Evolutionary conservation across 129 eudicot genomes (phyloP), one percentile per base, ranked within the genome.

Genomic region (Tagetes erecta): DNA sequence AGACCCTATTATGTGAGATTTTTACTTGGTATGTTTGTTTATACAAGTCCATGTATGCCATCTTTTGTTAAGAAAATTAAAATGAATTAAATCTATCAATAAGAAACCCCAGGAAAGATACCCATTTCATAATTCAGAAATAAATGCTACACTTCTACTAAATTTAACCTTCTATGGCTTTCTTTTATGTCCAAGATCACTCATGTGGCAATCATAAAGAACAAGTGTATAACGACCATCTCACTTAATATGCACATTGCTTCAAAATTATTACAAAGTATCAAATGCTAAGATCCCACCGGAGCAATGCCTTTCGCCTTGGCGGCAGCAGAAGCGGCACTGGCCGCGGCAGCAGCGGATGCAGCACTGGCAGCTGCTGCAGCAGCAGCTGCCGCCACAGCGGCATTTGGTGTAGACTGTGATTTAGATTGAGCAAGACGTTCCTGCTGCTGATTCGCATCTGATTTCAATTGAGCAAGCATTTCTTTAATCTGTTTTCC

Each of bases 281-380:
- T 80, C 62, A 34, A 36, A 78, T 66, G 73, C 87, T 89, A 92
- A 66, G 96, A 89, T 50, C 92, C 95, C 36, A 84, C 95, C 0
- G 95, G 92, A 47, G 98, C 96, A 67, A 86, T 83, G 38, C 98
- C 95, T 83, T 90, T 87, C 5, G 87, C 72, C 77, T 85, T 82
- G 63, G 96, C 92, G 30, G 96, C 96, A 47, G 96, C 91, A 30
- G 87, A 82, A 2, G 91, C 90, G 0, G 91, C 86, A 27, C 83
- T 83, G 0, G 91, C 87, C 0, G 90, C 87, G 0, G 82, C 83
- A 1, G 49, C 49, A 0, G 49, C 49, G 8, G 49, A 44, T 1
- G 83, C 78, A 0, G 82, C 81, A 0, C 80, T 84, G 0, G 87
- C 88, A 0, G 91, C 86, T 0, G 87, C 92, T 0, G 96, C 77